Evolutionary conservation across 495 filamentous ascomycete genomes (phyloP).

Genomic region (Neurospora sp.): DNA sequence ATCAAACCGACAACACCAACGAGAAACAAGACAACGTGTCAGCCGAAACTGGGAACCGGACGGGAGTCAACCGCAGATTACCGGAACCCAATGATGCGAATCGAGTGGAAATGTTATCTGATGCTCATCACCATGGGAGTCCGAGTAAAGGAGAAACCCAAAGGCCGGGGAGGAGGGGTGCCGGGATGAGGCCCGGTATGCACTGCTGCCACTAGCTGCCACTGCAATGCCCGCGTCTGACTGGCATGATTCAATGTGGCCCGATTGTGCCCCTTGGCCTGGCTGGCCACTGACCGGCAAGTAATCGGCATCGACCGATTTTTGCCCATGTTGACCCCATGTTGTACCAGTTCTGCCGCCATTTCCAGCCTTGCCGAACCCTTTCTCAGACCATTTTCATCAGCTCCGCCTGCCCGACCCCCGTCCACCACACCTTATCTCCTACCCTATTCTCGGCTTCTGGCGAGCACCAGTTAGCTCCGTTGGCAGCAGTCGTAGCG

Average conservation of each 20-base stretch:
- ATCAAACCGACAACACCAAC: background rate
- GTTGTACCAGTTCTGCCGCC: conserved; percentile 17
- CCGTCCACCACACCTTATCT: conserved; percentile 12
- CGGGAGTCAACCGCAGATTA: background rate
- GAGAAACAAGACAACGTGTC: background rate
- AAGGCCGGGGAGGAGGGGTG: background rate
- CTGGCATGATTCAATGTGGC: conserved; percentile 26
- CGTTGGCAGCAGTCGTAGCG: background rate
- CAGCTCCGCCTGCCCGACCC: conserved; percentile 14
- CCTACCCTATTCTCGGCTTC: conserved; percentile 2
- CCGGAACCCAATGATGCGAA: background rate
- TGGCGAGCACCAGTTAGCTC: background rate
- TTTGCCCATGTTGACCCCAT: conserved; percentile 9
- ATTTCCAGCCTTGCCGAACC: conserved; percentile 13
- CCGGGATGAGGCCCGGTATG: background rate
- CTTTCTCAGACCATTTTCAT: conserved; percentile 25
- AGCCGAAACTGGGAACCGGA: background rate
- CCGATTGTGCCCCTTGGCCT: conserved; percentile 13
- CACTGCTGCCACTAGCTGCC: background rate
- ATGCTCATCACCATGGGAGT: background rate
- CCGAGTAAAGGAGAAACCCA: background rate
- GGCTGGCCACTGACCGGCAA: conserved; percentile 17
- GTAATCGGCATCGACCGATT: conserved; percentile 26
- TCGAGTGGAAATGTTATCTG: background rate
- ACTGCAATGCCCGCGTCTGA: background rate